Evolutionary conservation across 192 early-diverging fungal species (phyloP).

Genomic region (Rhizoclosmatium sp.): DNA sequence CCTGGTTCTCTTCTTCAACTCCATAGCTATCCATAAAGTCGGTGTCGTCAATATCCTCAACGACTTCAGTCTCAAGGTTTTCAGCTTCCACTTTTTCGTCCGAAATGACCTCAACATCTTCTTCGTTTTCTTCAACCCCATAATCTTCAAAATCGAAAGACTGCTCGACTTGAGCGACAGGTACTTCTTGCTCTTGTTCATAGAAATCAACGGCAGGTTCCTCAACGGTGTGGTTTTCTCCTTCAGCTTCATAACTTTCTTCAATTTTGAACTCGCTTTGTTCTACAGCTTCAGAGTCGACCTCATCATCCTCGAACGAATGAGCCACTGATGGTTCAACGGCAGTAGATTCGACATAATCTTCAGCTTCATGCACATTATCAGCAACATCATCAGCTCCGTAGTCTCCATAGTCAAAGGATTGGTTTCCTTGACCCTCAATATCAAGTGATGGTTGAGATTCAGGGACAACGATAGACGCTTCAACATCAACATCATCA

Average conservation of each 20-base stretch:
- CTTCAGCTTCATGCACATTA: not conserved
- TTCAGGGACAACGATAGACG: too few species aligned
- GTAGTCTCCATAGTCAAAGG: constrained; percentile 14
- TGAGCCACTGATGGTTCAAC: not conserved
- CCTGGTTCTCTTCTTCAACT: too few species aligned
- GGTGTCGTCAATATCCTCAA: too few species aligned
- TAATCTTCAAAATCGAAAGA: not conserved
- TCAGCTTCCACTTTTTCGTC: too few species aligned
- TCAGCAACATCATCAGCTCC: not conserved
- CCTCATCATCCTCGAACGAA: not conserved
- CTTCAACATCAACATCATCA: not conserved
- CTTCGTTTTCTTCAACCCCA: not conserved
- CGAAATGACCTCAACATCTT: too few species aligned
- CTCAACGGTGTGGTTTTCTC: not conserved
- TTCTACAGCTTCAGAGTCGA: not conserved
- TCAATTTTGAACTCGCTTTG: not conserved
- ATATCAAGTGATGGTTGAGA: not conserved
- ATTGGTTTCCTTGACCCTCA: not conserved
- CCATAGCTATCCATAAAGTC: too few species aligned
- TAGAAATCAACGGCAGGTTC: not conserved
- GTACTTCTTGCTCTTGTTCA: not conserved
- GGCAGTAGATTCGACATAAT: not conserved
- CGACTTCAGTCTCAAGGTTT: too few species aligned
- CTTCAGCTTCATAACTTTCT: not conserved
- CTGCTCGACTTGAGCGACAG: not conserved